Evolutionary conservation across 306 rosid species (phyloP), one percentile per base, ranked within the genome.

Genomic region (Nissolia schottii): DNA sequence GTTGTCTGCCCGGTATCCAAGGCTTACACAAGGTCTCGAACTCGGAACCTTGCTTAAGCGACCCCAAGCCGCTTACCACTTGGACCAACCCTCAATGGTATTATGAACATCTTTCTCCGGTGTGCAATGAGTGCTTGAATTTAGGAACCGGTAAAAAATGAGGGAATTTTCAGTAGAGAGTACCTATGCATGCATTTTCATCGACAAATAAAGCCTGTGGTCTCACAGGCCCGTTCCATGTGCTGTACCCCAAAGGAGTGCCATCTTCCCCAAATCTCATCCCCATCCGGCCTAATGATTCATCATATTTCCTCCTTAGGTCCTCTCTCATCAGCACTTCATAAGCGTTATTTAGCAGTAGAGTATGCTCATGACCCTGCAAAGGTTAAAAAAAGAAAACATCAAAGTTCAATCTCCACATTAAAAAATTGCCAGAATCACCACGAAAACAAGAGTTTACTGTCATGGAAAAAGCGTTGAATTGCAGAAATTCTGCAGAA

Each of bases 151-250:
- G 19, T 27, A 38, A 38, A 67, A 66, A 54, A 58, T 28, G 15
- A 40, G 46, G 56, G 16, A 25, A 1, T 7, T 32, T 73, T 40
- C 15, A 4, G 53, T 5, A 43, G 18, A 34, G 75, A 67, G 64
- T 55, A 88, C 95, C 97, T 85, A 91, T 82, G 82, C 97, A 91
- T 13, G 90, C 88, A 82, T 85, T 88, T 81, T 75, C 95, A 77
- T 91, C 97, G n/a, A 91, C 90, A 79, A 91, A 91, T 35, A 91
- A 75, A 66, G 89, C 97, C 41, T 82, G 90, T 27, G 90, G 80
- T 74, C 92, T 85, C 15, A 77, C 32, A 46, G 90, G 87, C 35
- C 95, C 95, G 3, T 87, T 85, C 95, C 97, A 91, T 29, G 87
- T 71, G 79, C 90, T 90, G 78, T 74, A 80, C 32, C 81, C 87